Percentiles rank a stretch among this genome's conserved stretches.
Conservation (phyloP, 768 basidiomycete species). For the Tulasnella sp. region DNA sequence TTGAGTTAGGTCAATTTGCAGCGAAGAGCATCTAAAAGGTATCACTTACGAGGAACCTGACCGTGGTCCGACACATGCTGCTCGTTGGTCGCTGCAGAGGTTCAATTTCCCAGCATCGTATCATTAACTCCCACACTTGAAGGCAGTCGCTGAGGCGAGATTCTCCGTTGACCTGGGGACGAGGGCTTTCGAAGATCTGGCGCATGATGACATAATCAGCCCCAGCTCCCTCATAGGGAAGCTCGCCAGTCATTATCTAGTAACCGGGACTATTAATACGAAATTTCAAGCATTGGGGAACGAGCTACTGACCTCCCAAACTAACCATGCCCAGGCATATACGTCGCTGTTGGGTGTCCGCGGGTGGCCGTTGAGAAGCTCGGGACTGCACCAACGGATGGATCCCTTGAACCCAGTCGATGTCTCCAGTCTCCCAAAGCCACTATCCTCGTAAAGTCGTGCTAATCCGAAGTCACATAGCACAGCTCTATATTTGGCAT, state of each 20-base stretch:
- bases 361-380: constrained; percentile 6
- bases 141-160: constrained; percentile 1
- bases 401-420: constrained; percentile 16
- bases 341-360: neutral
- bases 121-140: neutral
- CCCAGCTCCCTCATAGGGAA: neutral
- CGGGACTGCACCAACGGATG: constrained; percentile 14
- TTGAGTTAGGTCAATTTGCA: no score
- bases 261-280: neutral
- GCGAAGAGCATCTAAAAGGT: no score
- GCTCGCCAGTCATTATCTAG: neutral
- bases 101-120: neutral
- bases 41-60: no score
- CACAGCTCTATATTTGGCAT: neutral
- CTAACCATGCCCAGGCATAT: constrained; percentile 15
- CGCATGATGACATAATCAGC: neutral
- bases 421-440: neutral
- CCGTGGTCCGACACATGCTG: neutral
- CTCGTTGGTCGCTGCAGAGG: neutral
- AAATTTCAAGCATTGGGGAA: neutral
- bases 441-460: neutral
- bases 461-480: constrained; percentile 21
- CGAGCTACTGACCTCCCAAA: neutral
- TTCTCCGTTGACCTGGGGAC: neutral
- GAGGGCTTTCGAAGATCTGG: neutral